phyloP scores from a whole-genome alignment of 257 asterid genomes.

The Solanum acaule region DNA sequence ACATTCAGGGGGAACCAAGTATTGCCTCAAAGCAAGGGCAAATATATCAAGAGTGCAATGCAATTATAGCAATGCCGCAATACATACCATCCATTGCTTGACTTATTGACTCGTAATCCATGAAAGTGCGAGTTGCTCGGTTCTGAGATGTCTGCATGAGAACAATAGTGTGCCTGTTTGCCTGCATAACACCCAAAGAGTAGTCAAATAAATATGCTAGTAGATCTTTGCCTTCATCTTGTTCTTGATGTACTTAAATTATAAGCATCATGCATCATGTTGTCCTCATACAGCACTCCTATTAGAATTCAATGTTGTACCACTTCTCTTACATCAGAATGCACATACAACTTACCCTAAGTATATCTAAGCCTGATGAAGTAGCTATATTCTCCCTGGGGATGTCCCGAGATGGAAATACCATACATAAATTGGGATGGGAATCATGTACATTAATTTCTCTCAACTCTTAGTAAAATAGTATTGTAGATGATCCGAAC shows the following conservation, averaged over 20 bases:
- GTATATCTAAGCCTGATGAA: background rate
- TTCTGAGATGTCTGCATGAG: conserved; percentile 79
- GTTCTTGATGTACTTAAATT: background rate
- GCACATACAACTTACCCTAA: background rate
- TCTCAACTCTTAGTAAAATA: background rate
- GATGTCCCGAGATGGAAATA: background rate
- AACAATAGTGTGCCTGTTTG: conserved; percentile 80
- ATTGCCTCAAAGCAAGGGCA: background rate
- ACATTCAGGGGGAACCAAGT: background rate
- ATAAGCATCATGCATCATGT: background rate
- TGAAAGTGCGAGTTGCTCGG: conserved; percentile 88
- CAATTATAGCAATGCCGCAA: background rate
- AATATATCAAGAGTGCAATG: background rate
- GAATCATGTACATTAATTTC: background rate
- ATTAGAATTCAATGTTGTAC: background rate
- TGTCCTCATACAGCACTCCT: background rate
- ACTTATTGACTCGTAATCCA: conserved; percentile 76
- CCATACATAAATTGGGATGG: background rate
- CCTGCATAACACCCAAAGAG: conserved; percentile 39
- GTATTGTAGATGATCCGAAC: background rate
- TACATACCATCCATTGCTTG: conserved; percentile 91
- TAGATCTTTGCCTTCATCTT: background rate
- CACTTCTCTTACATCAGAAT: background rate
- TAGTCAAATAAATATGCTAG: background rate
- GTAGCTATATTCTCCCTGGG: background rate